These are phyloP conservation scores for Bipolaris sorokiniana DNA, from an alignment of 2,329 filamentous ascomycete species.

Conservation along the genomic window DNA sequence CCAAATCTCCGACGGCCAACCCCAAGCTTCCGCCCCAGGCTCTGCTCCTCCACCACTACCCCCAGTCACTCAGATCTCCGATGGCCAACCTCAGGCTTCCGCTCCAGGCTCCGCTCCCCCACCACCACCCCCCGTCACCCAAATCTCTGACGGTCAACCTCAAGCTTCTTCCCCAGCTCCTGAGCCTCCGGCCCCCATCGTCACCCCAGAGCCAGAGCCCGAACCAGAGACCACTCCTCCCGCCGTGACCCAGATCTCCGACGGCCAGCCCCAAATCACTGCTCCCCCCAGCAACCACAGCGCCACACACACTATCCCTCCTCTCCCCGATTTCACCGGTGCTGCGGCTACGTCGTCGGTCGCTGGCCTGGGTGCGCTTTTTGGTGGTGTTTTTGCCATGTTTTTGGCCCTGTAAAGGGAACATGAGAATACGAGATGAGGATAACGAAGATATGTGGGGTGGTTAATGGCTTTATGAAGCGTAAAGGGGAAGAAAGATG, in stretches of 20 bases:
- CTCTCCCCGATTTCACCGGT: constrained; percentile 37
- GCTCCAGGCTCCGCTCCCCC: constrained; percentile 22
- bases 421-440: too few relatives aligned
- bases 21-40: constrained; percentile 22
- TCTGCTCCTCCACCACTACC: not conserved
- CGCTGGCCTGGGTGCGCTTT: constrained; percentile 30
- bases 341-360: constrained; percentile 29
- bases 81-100: constrained; percentile 27
- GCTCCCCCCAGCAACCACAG: constrained; percentile 16
- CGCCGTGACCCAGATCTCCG: constrained; percentile 34
- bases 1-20: constrained; percentile 41
- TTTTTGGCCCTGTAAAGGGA: too few relatives aligned
- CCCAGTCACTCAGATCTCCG: constrained; percentile 24
- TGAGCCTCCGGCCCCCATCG: constrained; percentile 26
- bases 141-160: constrained; percentile 33
- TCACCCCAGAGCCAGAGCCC: constrained; percentile 32
- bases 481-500: too few relatives aligned
- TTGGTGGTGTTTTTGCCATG: not conserved
- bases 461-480: too few relatives aligned
- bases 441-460: too few relatives aligned
- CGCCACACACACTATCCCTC: constrained; percentile 18
- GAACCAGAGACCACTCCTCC: constrained; percentile 30
- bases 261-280: constrained; percentile 22
- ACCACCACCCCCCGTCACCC: constrained; percentile 18
- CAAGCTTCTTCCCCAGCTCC: constrained; percentile 18